Percentiles rank a stretch among this genome's conserved stretches.
These are phyloP conservation scores for Ichthyophthirius multifiliis DNA, from an alignment of 169 alveolate species.

Conservation along the genomic window DNA sequence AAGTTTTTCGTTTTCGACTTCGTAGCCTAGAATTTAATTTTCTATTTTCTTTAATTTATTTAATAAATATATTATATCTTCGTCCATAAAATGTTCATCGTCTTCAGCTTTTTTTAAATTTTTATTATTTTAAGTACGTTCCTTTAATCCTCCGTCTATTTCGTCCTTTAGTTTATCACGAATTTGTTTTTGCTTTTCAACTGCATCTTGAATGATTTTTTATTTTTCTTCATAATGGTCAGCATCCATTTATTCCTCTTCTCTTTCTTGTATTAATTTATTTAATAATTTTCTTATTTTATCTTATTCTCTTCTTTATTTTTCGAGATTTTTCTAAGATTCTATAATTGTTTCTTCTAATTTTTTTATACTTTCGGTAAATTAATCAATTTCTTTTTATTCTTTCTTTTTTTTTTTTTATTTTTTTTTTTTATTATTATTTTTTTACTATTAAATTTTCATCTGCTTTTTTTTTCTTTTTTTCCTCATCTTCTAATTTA, in stretches of 20 bases:
- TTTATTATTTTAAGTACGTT: conserved; percentile 47
- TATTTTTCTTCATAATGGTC: conserved; percentile 10
- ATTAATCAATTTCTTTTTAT: conserved; percentile 41
- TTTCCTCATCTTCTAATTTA: conserved; percentile 27
- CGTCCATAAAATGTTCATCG: conserved; percentile 50
- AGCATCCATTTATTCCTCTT: conserved; percentile 26
- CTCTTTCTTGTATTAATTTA: conserved; percentile 22
- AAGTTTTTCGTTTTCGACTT: conserved; percentile 48
- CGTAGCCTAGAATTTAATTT: conserved; percentile 59
- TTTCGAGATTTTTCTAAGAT: background rate
- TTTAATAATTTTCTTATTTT: conserved; percentile 22
- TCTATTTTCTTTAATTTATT: conserved; percentile 52
- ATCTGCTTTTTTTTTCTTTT: background rate
- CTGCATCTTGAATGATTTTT: conserved; percentile 30
- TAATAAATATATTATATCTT: conserved; percentile 35
- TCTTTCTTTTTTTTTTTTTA: conserved; percentile 39
- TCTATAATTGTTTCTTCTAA: conserved; percentile 15
- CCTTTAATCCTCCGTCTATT: conserved; percentile 52
- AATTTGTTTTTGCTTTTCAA: conserved; percentile 29
- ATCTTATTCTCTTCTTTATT: conserved; percentile 23
- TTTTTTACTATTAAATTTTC: background rate
- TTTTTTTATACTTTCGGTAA: conserved; percentile 22
- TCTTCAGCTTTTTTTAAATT: conserved; percentile 55
- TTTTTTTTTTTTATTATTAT: conserved; percentile 46
- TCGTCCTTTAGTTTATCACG: conserved; percentile 25